Conservation (phyloP, 2,329 filamentous ascomycete species). For the Parastagonospora nodorum region DNA sequence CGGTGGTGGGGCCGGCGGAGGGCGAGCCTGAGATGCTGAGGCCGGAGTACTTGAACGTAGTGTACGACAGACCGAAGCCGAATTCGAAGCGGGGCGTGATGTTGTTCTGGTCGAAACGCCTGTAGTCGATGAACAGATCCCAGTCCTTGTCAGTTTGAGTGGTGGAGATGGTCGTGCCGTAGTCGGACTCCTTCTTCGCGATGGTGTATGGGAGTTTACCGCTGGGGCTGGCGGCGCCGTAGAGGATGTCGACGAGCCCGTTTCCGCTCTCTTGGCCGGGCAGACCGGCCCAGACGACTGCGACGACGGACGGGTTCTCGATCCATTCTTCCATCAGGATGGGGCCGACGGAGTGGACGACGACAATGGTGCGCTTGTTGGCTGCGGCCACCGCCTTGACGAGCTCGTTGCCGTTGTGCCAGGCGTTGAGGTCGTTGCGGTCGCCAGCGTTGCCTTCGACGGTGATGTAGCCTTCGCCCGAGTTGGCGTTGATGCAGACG, state of each 20-base stretch:
- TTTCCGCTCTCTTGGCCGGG: conserved; percentile 51
- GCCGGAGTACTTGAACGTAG: conserved; percentile 48
- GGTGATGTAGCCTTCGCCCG: conserved; percentile 57
- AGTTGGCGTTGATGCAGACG: conserved; percentile 56
- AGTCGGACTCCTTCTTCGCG: conserved; percentile 40
- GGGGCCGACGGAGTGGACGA: conserved; percentile 46
- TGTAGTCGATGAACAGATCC: conserved; percentile 54
- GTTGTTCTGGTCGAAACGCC: conserved; percentile 49
- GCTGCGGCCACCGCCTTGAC: conserved; percentile 45
- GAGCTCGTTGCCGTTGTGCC: conserved; percentile 51
- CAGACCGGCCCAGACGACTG: conserved; percentile 48
- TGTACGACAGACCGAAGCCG: conserved; percentile 53
- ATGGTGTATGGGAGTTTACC: conserved; percentile 64
- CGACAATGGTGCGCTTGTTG: conserved; percentile 46
- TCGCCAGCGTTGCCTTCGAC: conserved; percentile 55
- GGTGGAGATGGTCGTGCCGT: conserved; percentile 29
- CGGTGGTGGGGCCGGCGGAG: conserved; percentile 29
- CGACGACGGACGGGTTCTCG: conserved; percentile 44
- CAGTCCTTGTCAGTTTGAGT: conserved; percentile 37
- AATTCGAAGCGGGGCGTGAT: conserved; percentile 52
- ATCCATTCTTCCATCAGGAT: conserved; percentile 45
- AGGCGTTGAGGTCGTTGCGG: conserved; percentile 54
- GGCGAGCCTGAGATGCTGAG: conserved; percentile 31
- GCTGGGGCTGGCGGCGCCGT: conserved; percentile 49
- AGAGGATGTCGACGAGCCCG: conserved; percentile 53